Evolutionary conservation across 2,329 filamentous ascomycete genomes (phyloP).

Genomic region (Penicillium brasilianum): DNA sequence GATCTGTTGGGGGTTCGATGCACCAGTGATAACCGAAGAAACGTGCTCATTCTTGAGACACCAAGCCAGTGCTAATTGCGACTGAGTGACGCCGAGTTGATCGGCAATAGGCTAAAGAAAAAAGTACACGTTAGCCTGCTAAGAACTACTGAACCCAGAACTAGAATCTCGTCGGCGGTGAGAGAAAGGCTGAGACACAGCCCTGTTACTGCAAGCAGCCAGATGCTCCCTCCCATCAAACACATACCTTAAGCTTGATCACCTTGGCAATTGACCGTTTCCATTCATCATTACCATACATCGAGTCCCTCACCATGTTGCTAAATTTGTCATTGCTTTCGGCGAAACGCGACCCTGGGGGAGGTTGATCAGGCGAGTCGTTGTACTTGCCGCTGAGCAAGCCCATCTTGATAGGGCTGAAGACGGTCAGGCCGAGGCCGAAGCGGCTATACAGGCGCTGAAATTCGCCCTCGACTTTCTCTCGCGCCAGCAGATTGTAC

Average conservation of each 20-base stretch:
- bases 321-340: conserved; percentile 47
- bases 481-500: conserved; percentile 68
- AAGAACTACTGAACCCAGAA: neutral
- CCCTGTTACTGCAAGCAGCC: neutral
- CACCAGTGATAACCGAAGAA: conserved; percentile 49
- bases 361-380: conserved; percentile 56
- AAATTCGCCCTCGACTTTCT: conserved; percentile 68
- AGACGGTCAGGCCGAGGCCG: conserved; percentile 67
- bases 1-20: conserved; percentile 52
- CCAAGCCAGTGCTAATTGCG: conserved; percentile 65
- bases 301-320: conserved; percentile 5
- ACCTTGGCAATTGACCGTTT: conserved; percentile 1
- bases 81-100: conserved; percentile 57
- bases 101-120: conserved; percentile 19
- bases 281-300: conserved; percentile 9
- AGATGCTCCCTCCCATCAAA: neutral
- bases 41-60: conserved; percentile 64
- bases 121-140: neutral
- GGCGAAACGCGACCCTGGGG: conserved; percentile 63
- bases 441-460: conserved; percentile 64
- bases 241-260: conserved; percentile 6
- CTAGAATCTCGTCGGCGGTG: neutral
- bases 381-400: conserved; percentile 72
- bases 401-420: conserved; percentile 65
- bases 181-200: too few relatives aligned